Evolutionary conservation across 495 filamentous ascomycete species (phyloP), one percentile per base, ranked within the genome.

Genomic region (Penicillium verhagenii): DNA sequence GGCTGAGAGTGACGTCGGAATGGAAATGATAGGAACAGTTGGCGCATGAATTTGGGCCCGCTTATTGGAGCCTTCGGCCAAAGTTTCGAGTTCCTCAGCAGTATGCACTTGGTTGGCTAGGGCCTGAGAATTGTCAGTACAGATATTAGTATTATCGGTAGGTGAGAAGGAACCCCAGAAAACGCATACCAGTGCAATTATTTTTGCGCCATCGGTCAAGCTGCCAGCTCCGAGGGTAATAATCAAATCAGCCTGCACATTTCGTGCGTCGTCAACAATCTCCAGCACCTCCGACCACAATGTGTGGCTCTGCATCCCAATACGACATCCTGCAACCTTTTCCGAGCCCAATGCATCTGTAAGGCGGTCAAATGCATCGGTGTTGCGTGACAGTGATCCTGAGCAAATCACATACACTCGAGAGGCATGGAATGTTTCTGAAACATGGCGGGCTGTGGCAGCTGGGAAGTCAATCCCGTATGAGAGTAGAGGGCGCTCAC

Each of bases 1-100:
- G 1, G 76, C 86, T 2, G 83, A 86, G 0, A 89, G 71, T 0
- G 81, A 77, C 0, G 86, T 87, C 0, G 85, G 84, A 44, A 89
- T 79, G 35, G 77, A 78, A 50, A 88, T 79, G 18, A 84, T 75
- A 0, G 84, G 82, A 26, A 83, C 68, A 0, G 65, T 72, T 0
- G 77, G 72, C 0, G 54, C 39, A 18, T 72, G 64, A 33, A 77
- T 73, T 4, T 68, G 29, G 11, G 57, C 19, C n/a, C 64, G 67
- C 47, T 70, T 71, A 39, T 63, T 59, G 10, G 74, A 58, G 19
- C 70, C 65, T 44, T 58, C 54, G 39, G 70, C 66, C 18, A 85
- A 71, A 19, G 65, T 72, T 50, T 70, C 61, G 10, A 83, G 70
- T 16, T 73, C 75, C 0, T 72, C 65, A 20, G 73, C 43, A 3